Evolutionary conservation across 805 yeast species (phyloP).

Genomic region (Lipomyces anomalus): DNA sequence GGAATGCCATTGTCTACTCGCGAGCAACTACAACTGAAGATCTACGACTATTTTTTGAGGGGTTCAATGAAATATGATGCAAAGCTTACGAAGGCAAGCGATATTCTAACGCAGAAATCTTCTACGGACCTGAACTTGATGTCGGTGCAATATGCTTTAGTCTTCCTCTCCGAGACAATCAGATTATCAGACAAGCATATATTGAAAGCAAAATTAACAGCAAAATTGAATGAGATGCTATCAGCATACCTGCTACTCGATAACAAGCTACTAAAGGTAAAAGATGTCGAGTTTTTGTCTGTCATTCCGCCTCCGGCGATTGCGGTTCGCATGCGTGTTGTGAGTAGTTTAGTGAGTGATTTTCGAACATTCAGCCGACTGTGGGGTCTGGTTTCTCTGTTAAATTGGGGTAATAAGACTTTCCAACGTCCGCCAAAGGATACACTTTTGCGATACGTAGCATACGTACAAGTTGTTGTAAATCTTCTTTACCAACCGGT

Average conservation of each 20-base stretch:
- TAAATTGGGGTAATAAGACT: constrained; percentile 35
- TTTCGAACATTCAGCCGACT: constrained; percentile 37
- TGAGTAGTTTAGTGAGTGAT: constrained; percentile 29
- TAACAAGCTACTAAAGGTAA: too few species aligned
- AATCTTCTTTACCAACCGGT: constrained; percentile 37
- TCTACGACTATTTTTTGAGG: too few species aligned
- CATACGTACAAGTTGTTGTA: constrained; percentile 35
- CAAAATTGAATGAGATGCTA: background rate
- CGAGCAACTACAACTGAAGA: too few species aligned
- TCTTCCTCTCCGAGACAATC: constrained; percentile 5
- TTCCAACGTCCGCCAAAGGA: constrained; percentile 32
- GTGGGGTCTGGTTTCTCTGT: constrained; percentile 34
- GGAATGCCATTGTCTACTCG: too few species aligned
- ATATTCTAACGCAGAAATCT: constrained; percentile 12
- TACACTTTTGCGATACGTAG: constrained; percentile 28
- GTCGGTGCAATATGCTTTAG: constrained; percentile 17
- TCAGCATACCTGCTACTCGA: too few species aligned
- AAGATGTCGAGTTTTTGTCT: background rate
- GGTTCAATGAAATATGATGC: too few species aligned
- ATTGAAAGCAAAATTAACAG: background rate
- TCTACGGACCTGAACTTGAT: constrained; percentile 20
- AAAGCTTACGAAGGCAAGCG: constrained; percentile 10
- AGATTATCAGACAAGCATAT: background rate
- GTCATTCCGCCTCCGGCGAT: background rate
- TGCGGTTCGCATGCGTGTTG: constrained; percentile 8